Evolutionary conservation across 1,284 basidiomycete genomes (phyloP), one percentile per base, ranked within the genome.

Genomic region (Hemileia vastatrix): DNA sequence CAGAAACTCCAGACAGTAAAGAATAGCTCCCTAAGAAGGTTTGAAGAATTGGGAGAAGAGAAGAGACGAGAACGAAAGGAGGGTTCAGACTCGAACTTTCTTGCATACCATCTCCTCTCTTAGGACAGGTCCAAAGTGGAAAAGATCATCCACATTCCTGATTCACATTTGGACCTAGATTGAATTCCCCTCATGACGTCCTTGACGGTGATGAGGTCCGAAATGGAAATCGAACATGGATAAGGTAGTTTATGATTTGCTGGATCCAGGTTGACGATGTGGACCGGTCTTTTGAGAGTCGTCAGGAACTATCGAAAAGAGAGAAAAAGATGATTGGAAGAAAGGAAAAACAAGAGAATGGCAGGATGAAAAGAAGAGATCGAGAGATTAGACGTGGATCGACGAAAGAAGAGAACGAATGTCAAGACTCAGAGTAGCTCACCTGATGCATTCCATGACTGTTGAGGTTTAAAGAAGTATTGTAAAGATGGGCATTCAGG

Each of bases 1-100:
- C 21, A 98, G 82, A 75, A 96, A 97, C 76, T 98, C 95, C 82
- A 97, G 88, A 75, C 90, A 94, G 75, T 93, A 98, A 15, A 98
- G 79, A 86, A 96, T 92, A 2, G 85, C 94, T 4, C 94, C 94
- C n/a, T n/a, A 27, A 27, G 31, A n/a, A 24, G 48, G 48, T 24
- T 50, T 13, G 23, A 50, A 50, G n/a, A n/a, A 24, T 11, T 40
- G 36, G 9, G 8, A 40, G 36, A 40, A 15, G 15, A 40, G 8
- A 15, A 15, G 15, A 40, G 36, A 40, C 36, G 36, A 15, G 36
- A 40, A 40, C 36, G 15, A 27, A 27, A 27, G 27, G 27, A 27
- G 27, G 27, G 27, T 27, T 27, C 27, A 27, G 27, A 27, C 27
- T 27, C 27, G 27, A 27, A 27, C 27, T 27, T 27, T 27, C 27